Evolutionary conservation across 805 yeast species (phyloP), one percentile per base, ranked within the genome.

Genomic region (Wickerhamomyces xylosicus): DNA sequence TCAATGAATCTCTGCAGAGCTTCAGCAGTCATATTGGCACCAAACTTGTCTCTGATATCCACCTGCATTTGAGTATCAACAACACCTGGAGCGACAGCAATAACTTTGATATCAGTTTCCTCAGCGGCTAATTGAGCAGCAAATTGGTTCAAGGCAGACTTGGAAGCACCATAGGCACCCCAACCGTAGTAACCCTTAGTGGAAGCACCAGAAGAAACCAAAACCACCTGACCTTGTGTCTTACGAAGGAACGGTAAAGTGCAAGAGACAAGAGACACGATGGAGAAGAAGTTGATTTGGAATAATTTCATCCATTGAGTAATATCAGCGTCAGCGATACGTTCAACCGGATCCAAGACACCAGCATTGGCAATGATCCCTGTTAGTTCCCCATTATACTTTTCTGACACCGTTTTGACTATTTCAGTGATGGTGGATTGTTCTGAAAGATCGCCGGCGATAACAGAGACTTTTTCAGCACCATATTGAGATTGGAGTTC

Each of bases 51-150:
- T 49, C 97, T 74, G 41, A 90, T 87, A 39, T 76, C 79, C 7
- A 47, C 56, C 62, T 92, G 97, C 97, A 92, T 90, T 17, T 65
- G 66, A 1, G 98, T 90, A 54, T 85, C 85, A 2, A 92, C 97
- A 2, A 86, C 95, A 4, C 98, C 97, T 0, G 97, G 97, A 0
- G 95, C 96, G 19, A 92, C 69, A 0, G 96, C 67, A 10, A 87
- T 62, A 3, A 81, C 65, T 28, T 62, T 58, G n/a, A 86, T 61
- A 0, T 62, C 67, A 1, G 67, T 62, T 54, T 83, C 87, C 51
- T 87, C 96, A 5, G 62, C 64, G 1, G 85, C 80, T 14, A 90
- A 56, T 13, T 84, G 74, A 35, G 62, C 53, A 6, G 85, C 77
- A 38, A 86, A 70, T 50, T 80, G 87, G 57, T 90, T 87, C 37